Base-by-base conservation (phyloP, 768 basidiomycete species). In the Termitomyces titanicus region DNA sequence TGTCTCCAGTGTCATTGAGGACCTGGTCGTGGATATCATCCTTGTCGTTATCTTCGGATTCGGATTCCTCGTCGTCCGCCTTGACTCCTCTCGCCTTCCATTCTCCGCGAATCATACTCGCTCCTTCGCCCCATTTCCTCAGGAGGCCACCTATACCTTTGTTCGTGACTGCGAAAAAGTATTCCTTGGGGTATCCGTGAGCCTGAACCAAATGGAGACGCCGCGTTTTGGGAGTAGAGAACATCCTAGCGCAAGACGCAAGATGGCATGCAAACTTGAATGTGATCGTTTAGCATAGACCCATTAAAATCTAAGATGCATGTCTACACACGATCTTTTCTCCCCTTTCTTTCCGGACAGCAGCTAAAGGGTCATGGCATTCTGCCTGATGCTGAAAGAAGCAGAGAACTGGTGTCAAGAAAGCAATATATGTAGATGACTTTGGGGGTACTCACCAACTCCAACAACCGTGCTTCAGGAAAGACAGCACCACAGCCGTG, bases 91-190 rank as follows among this genome's bases (percentile, higher is more conserved):
- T 66, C 2, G 74, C 58, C 48, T 82, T 89, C 91, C 91, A 94
- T 53, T 80, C 74, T 11, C 81, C 81, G 37, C 92, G 78, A 51
- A 93, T 75, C 72, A 94, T 76, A 61, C 88, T 92, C 5, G 82
- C 92, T 6, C 91, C 92, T 55, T 89, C 88, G 10, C 92, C 92
- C 89, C 90, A 93, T 63, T 75, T 81, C 66, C 83, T 81, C 53
- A 93, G 68, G 17, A 94, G 72, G 3, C 87, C 89, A 12, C 91
- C 92, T 12, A 94, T 83, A 20, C 94, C 94, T 66, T 90, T 93
- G 71, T 94, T 94, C 15, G 91, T 94, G 18, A 96, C 87, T 18
- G 89, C 83, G 67, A 95, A 96, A 71, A 92, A 95, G 69, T 88
- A 96, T 64, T 94, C 83, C 65, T 91, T 91, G 5, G 93, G 92